Evolutionary conservation across 202 grass and related monocot species (phyloP).

Genomic region (Zizania palustris): DNA sequence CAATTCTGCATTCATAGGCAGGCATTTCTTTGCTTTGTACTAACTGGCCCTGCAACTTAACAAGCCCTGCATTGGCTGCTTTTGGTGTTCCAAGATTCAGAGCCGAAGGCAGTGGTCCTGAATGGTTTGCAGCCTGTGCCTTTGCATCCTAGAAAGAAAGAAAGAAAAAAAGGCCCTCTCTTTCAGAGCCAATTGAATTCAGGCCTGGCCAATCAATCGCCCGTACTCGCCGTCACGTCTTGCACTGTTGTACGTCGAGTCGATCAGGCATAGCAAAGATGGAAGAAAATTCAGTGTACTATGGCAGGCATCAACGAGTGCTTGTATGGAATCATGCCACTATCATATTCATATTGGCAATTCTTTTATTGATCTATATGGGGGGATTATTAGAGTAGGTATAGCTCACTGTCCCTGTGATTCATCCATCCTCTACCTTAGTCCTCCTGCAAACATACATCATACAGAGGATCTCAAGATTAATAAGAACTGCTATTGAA

Average conservation of each 20-base stretch:
- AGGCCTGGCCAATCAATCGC: not conserved
- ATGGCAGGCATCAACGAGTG: conserved; percentile 54
- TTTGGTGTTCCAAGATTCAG: conserved; percentile 65
- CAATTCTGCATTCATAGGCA: conserved; percentile 6
- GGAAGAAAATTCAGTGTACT: conserved; percentile 28
- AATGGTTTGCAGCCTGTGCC: conserved; percentile 24
- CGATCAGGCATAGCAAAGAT: not conserved
- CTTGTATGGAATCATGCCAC: conserved; percentile 25
- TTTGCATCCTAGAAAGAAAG: conserved; percentile 35
- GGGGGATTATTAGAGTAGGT: conserved; percentile 26
- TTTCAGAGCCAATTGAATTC: conserved; percentile 26
- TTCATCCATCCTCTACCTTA: conserved; percentile 20
- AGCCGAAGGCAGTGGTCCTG: conserved; percentile 50
- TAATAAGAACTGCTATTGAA: not conserved
- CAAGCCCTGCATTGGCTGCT: conserved; percentile 49
- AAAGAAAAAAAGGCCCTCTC: conserved; percentile 36
- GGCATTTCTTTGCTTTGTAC: conserved; percentile 23
- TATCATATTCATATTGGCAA: conserved; percentile 21
- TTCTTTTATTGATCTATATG: conserved; percentile 2
- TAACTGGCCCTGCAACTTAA: conserved; percentile 42
- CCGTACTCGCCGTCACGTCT: conserved; percentile 28
- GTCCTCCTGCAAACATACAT: not conserved
- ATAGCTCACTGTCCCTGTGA: conserved; percentile 3
- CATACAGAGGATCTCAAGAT: not conserved
- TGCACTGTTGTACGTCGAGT: conserved; percentile 45